phyloP scores from a whole-genome alignment of 352 stramenopile species.

The Globisporangium cylindrosporum region DNA sequence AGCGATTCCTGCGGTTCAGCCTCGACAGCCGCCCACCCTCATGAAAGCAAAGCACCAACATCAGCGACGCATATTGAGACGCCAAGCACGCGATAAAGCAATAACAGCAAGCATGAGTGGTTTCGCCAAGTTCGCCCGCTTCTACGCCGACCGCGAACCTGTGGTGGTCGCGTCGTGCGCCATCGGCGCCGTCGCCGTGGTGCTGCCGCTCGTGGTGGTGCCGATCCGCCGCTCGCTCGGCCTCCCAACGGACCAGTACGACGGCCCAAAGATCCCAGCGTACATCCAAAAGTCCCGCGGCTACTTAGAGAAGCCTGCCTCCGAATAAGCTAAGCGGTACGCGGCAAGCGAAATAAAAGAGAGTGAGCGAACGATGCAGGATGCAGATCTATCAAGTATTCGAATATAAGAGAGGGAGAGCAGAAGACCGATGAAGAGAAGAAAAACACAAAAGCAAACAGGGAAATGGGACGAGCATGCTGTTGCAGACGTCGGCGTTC shows the following conservation, averaged over 20 bases:
- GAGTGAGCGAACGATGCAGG: neutral
- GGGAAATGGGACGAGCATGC: neutral
- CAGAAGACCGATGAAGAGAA: neutral
- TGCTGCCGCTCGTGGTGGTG: conserved; percentile 75
- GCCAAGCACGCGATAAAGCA: neutral
- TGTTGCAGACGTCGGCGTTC: neutral
- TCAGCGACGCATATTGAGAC: neutral
- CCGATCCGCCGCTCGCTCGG: conserved; percentile 81
- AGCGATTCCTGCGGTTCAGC: neutral
- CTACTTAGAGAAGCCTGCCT: conserved; percentile 41
- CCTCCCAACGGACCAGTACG: conserved; percentile 87
- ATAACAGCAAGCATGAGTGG: conserved; percentile 16
- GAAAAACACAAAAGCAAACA: neutral
- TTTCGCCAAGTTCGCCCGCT: conserved; percentile 75
- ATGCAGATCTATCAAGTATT: neutral
- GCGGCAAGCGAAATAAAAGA: neutral
- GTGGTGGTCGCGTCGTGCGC: conserved; percentile 82
- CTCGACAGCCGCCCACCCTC: neutral
- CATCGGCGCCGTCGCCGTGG: conserved; percentile 67
- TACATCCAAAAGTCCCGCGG: conserved; percentile 74
- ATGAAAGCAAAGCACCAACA: neutral
- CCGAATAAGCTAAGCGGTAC: conserved; percentile 24
- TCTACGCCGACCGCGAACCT: conserved; percentile 83
- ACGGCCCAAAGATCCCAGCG: conserved; percentile 77
- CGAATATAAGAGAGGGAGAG: neutral